These are phyloP conservation scores for Blastosporella zonata DNA, from an alignment of 1,284 basidiomycete species.

Conservation along the genomic window DNA sequence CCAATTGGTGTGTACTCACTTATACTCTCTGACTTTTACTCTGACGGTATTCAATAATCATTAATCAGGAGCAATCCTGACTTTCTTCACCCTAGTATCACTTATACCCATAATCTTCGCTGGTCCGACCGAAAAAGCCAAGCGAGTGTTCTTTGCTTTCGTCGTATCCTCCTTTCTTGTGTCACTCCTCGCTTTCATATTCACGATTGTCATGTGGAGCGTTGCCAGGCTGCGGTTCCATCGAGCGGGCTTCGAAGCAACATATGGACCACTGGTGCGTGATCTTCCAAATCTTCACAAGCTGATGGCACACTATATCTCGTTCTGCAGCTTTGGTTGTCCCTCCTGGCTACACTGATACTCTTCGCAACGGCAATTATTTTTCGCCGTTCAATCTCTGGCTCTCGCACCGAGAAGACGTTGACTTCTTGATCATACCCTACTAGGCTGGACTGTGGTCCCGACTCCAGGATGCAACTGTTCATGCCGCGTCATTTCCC, in stretches of 20 bases:
- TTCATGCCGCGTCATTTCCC: too few relatives aligned
- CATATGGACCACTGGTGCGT: constrained; percentile 33
- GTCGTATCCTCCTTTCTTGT: constrained; percentile 24
- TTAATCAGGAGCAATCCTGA: constrained; percentile 23
- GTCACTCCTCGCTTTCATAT: constrained; percentile 30
- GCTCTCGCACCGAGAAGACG: constrained; percentile 1
- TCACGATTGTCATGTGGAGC: constrained; percentile 32
- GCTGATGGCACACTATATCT: not conserved
- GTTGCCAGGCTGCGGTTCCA: constrained; percentile 29
- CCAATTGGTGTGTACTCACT: constrained; percentile 27
- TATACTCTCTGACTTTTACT: not conserved
- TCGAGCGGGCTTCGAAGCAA: constrained; percentile 27
- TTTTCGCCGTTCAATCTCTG: constrained; percentile 6
- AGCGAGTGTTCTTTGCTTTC: constrained; percentile 26
- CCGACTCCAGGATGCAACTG: too few relatives aligned
- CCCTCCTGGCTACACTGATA: constrained; percentile 27
- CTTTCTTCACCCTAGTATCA: constrained; percentile 27
- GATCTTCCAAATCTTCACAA: not conserved
- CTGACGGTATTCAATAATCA: not conserved
- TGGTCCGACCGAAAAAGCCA: constrained; percentile 22
- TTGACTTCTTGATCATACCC: too few relatives aligned
- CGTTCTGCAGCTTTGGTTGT: constrained; percentile 28
- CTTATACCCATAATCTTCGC: constrained; percentile 24
- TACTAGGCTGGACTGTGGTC: too few relatives aligned
- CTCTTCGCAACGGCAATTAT: constrained; percentile 20